Base-by-base conservation (phyloP, 179 eudicot genomes). In the Actinidia chinensis region DNA sequence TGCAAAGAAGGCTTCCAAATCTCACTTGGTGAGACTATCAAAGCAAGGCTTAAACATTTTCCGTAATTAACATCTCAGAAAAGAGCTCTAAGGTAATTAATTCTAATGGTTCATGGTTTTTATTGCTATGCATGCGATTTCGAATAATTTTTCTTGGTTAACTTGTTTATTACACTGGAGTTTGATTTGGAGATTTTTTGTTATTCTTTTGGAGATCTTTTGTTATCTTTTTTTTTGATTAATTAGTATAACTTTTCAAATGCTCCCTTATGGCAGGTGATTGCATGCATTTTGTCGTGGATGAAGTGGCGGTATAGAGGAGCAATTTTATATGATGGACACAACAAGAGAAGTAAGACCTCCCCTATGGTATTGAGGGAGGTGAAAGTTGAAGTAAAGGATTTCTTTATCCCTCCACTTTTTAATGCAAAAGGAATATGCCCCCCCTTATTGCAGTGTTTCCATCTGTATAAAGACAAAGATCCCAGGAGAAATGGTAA, bases 21-120 rank as follows among this genome's bases (percentile, higher is more conserved):
- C 18, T 78, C 91, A 10, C 85, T 91, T 59, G 97, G 97, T 76
- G 92, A 93, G 85, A 87, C 92, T 23, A 97, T 93, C 64, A 91
- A 90, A 88, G 95, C 97, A 74, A 86, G 97, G 83, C 84, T 91
- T 75, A 93, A 93, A 80, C 98, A 61, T 93, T 93, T 73, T 90
- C 98, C 40, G 91, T 93, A 74, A 91, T 91, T 94, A 93, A 93
- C 87, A 93, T 84, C 92, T 93, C 74, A 93, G 91, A 84, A 92
- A 59, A 74, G 77, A 74, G 77, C 77, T 79, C 80, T 93, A 59
- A 82, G 86, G 96, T 96, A 91, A 78, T 67, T 14, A 20, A 8
- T 59, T 58, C 40, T 58, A 54, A 20, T 74, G 52, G 50, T 67
- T 65, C 46, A 15, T 65, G 36, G 20, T n/a, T 36, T 65, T 36